These are phyloP conservation scores for Sclerotiophoma versabilis DNA, from an alignment of 2,329 filamentous ascomycete species.

Conservation along the genomic window DNA sequence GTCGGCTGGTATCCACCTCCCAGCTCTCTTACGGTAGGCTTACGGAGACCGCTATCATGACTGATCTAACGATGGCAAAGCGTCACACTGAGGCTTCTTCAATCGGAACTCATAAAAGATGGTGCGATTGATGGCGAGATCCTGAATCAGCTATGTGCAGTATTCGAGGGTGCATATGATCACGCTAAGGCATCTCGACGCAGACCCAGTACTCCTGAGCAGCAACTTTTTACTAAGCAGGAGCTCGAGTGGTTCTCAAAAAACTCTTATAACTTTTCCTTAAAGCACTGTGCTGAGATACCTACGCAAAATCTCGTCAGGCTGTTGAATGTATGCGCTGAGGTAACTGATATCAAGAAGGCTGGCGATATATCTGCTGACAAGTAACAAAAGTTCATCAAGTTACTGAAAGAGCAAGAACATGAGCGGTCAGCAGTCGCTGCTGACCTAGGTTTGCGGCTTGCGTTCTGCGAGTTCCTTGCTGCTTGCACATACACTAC, in stretches of 20 bases:
- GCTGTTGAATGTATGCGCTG: constrained; percentile 58
- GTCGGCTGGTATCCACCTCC: constrained; percentile 63
- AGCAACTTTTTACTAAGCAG: constrained; percentile 60
- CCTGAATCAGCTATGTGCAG: constrained; percentile 60
- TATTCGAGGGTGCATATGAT: constrained; percentile 60
- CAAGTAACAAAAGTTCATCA: constrained; percentile 47
- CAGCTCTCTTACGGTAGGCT: constrained; percentile 69
- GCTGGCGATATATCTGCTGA: background rate
- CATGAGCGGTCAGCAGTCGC: constrained; percentile 23
- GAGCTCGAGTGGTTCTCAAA: constrained; percentile 87
- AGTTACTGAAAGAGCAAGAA: constrained; percentile 40
- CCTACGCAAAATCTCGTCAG: constrained; percentile 61
- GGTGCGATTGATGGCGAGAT: constrained; percentile 34
- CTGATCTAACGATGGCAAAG: constrained; percentile 32
- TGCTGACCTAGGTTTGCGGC: constrained; percentile 64
- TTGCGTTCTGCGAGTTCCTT: constrained; percentile 76
- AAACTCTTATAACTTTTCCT: constrained; percentile 79
- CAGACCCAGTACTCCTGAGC: constrained; percentile 52
- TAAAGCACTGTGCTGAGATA: constrained; percentile 68
- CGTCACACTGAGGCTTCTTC: constrained; percentile 55
- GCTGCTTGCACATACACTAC: constrained; percentile 55
- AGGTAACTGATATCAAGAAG: constrained; percentile 35
- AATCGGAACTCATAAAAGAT: constrained; percentile 51
- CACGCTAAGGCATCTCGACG: constrained; percentile 54
- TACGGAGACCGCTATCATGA: background rate